phyloP scores from a whole-genome alignment of 2,329 filamentous ascomycete species.

The Colletotrichum viniferum region DNA sequence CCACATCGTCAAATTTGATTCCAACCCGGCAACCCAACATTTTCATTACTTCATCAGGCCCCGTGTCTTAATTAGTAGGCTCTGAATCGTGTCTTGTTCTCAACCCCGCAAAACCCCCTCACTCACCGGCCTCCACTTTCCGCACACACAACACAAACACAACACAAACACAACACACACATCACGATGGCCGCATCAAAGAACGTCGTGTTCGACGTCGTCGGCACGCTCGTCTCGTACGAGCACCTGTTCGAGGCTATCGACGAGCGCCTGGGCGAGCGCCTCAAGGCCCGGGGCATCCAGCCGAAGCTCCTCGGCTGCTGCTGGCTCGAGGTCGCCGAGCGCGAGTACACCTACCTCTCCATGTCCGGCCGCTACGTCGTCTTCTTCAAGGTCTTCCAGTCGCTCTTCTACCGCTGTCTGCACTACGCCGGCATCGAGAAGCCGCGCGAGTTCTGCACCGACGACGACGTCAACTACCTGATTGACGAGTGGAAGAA shows the following conservation, averaged over 20 bases:
- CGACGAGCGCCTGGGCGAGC: slow-evolving; percentile 42
- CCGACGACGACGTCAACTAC: slow-evolving; percentile 44
- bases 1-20: neutral
- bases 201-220: slow-evolving; percentile 56
- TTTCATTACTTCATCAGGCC: neutral
- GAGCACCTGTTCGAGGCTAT: slow-evolving; percentile 46
- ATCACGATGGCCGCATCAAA: slow-evolving; percentile 29
- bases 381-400: slow-evolving; percentile 46
- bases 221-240: slow-evolving; percentile 54
- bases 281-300: slow-evolving; percentile 42
- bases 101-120: neutral
- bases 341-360: slow-evolving; percentile 56
- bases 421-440: slow-evolving; percentile 47
- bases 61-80: neutral
- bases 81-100: neutral
- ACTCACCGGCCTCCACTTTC: neutral
- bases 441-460: slow-evolving; percentile 45
- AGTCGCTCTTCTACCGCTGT: slow-evolving; percentile 51
- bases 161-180: neutral
- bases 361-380: slow-evolving; percentile 47
- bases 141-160: neutral
- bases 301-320: slow-evolving; percentile 48
- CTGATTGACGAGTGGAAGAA: slow-evolving; percentile 42
- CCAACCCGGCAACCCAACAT: fast-evolving
- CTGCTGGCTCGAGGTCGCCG: slow-evolving; percentile 50